Evolutionary conservation across 331 rosid species (phyloP).

Genomic region (Saraca asoca): DNA sequence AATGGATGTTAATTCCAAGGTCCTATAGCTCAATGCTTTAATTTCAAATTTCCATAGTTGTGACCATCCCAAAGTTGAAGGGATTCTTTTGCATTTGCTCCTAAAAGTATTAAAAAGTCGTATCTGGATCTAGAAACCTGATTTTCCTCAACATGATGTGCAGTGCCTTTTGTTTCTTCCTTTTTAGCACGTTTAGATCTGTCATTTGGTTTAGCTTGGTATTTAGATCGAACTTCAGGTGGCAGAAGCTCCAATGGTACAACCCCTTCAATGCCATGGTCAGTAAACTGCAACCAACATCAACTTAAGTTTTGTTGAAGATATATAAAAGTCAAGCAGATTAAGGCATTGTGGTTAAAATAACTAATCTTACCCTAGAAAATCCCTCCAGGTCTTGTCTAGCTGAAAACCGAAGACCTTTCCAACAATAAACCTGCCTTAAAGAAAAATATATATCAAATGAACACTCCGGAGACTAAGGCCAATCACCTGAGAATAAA

Average conservation of each 20-base stretch:
- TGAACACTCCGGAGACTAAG: conserved; percentile 1
- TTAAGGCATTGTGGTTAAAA: background rate
- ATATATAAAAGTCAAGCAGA: conserved; percentile 7
- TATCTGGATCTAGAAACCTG: conserved; percentile 58
- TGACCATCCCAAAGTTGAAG: no score
- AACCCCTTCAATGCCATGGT: conserved; percentile 88
- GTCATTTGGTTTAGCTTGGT: conserved; percentile 81
- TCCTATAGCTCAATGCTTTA: no score
- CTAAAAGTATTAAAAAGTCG: no score
- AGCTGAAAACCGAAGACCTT: conserved; percentile 91
- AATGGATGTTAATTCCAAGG: no score
- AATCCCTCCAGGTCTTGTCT: conserved; percentile 98
- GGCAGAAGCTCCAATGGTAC: conserved; percentile 91
- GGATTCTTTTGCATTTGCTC: no score
- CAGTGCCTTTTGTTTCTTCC: conserved; percentile 70
- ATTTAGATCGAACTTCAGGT: conserved; percentile 75
- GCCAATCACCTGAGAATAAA: background rate
- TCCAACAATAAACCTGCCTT: conserved; percentile 97
- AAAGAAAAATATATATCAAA: conserved; percentile 24
- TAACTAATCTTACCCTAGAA: conserved; percentile 62
- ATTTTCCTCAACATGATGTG: conserved; percentile 74
- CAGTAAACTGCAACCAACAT: conserved; percentile 74
- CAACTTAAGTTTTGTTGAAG: conserved; percentile 11
- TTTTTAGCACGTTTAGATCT: conserved; percentile 80
- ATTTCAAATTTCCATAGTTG: no score